Percentiles rank a stretch among this genome's conserved stretches.
phyloP scores from a whole-genome alignment of 1,284 basidiomycete genomes.

The Singerocomus inundabilis region DNA sequence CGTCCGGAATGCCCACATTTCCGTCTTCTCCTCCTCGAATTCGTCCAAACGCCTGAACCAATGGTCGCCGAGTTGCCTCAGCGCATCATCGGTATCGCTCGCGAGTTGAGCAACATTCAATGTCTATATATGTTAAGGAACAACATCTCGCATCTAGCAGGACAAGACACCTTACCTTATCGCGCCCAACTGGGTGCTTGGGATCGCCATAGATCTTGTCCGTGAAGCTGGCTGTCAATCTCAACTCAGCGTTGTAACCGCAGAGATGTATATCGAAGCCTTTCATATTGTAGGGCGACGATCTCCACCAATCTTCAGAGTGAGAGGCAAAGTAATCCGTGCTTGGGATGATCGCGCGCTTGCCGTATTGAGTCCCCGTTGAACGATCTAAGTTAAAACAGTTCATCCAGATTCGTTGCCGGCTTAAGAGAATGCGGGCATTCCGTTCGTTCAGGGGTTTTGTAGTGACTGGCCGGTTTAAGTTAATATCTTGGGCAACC shows the following conservation, averaged over 20 bases:
- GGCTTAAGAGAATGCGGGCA: slow-evolving; percentile 79
- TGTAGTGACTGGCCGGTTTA: slow-evolving; percentile 72
- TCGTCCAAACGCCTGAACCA: slow-evolving; percentile 55
- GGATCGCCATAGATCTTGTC: slow-evolving; percentile 69
- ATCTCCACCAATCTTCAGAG: slow-evolving; percentile 72
- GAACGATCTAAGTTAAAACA: slow-evolving; percentile 85
- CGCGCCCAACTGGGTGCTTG: slow-evolving; percentile 68
- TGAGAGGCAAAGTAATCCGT: slow-evolving; percentile 75
- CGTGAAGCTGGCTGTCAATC: slow-evolving; percentile 60
- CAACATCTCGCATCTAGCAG: not conserved
- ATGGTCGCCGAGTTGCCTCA: slow-evolving; percentile 49
- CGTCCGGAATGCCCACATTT: slow-evolving; percentile 58
- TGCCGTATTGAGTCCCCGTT: slow-evolving; percentile 80
- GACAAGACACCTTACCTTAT: slow-evolving; percentile 49
- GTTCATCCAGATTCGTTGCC: slow-evolving; percentile 85
- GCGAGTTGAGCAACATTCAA: slow-evolving; percentile 65
- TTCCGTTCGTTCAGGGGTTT: slow-evolving; percentile 69
- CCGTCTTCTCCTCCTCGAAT: slow-evolving; percentile 48
- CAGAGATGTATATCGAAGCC: slow-evolving; percentile 76
- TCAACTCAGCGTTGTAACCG: slow-evolving; percentile 70
- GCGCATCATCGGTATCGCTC: slow-evolving; percentile 61
- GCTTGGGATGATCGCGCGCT: slow-evolving; percentile 70
- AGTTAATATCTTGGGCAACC: slow-evolving; percentile 79
- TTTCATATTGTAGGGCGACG: slow-evolving; percentile 61
- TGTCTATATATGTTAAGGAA: slow-evolving; percentile 34